Base-by-base conservation (phyloP, 2,329 filamentous ascomycete species). In the Magnaporthiopsis rhizophila region DNA sequence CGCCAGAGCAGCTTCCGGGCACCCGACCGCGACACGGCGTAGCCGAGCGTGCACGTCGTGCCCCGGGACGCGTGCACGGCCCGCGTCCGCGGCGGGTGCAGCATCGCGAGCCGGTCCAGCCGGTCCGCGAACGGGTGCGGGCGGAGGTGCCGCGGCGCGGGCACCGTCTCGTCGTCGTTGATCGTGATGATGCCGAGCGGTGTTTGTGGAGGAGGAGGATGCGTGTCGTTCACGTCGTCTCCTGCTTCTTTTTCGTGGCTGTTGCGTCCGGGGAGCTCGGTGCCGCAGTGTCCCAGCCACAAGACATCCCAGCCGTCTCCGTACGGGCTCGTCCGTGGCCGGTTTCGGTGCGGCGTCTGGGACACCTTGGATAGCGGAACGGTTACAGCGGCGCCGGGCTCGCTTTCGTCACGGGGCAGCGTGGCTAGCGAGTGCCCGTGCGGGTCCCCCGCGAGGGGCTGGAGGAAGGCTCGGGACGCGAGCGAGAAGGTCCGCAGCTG, bases 231-330 rank as follows among this genome's bases (percentile, higher is more conserved):
- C 58, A 32, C 6, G 36, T 8, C 2, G 24, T 32, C 12, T 6
- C 30, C 36, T 8, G 6, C 15, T 30, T n/a, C 15, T 15, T 56
- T 12, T 36, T 36, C 34, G 34, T 60, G 65, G 24, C 2, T 36
- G 30, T 58, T 59, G 18, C 64, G 60, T 2, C 30, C 57, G 5
- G 74, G 73, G 63, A 77, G 74, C 13, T 71, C 69, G 58, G 73
- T 74, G 50, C 77, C 77, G 68, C 81, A 83, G 65, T 80, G 79
- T 32, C 82, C 81, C 2, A 84, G 72, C 80, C 81, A 83, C 30
- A 83, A 74, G 45, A 84, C 69, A 67, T 85, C 82, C 82, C 81
- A 84, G 65, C 78, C 72, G 62, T 77, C 75, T 13, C 82, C 81
- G 68, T 83, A 84, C 0, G 81, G 79, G 2, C 76, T 77, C 13